Evolutionary conservation across 345 rosid species (phyloP), one percentile per base, ranked within the genome.

Genomic region (Linum lewisii): DNA sequence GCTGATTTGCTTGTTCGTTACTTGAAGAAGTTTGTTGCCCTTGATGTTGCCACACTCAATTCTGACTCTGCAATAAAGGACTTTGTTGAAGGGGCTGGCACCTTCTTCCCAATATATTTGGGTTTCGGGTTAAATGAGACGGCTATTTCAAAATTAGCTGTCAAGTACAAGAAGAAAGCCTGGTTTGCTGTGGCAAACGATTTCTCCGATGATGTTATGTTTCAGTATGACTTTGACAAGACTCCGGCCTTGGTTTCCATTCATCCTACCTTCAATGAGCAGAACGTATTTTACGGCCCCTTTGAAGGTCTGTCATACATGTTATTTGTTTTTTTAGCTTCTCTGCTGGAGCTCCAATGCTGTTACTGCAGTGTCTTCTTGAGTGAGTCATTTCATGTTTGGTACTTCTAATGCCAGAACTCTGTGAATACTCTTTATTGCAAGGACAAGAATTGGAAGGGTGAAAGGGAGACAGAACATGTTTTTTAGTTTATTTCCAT

Each of bases 101-200:
- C 63, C 50, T 72, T 42, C 71, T 93, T 93, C 71, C 95, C 99
- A 22, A 59, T 93, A 59, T 87, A 64, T 67, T 69, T 89, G 21
- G 95, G 99, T 58, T 93, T 93, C 57, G 92, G 87, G 21, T 60
- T 93, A 75, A 76, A 81, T 57, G 84, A 89, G 73, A 71, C 79
- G 0, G 50, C 73, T 50, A 64, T 87, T 26, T 69, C 87, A 21
- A 58, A 70, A 29, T 59, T 82, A 34, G 95, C 84, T 21, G 61
- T 56, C 1, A 87, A 87, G 82, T 85, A 87, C 44, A 93, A 93
- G 87, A 85, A 87, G 62, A 89, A 80, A 75, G 99, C 97, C 14
- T 89, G 99, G 99, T 85, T 89, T 76, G 78, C 92, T 64, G 97
- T 89, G 62, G 75, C 92, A 14, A 84, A 76, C 59, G 83, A 75